phyloP scores from a whole-genome alignment of 106 monocot species.

The Dioscorea dumetorum region DNA sequence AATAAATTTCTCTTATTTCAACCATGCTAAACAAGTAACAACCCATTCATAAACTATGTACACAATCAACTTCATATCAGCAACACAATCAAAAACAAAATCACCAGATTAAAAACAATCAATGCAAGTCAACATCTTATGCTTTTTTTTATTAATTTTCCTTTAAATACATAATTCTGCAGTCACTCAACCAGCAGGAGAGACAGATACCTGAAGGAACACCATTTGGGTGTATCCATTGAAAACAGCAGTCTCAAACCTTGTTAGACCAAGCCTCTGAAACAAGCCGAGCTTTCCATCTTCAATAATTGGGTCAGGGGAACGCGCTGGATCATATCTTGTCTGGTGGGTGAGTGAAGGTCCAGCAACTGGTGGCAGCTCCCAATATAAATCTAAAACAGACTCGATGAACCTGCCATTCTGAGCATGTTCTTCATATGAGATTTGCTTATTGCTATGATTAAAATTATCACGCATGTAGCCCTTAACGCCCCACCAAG shows the following conservation, averaged over 20 bases:
- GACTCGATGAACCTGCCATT: conserved; percentile 76
- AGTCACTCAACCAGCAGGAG: not conserved
- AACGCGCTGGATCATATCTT: conserved; percentile 69
- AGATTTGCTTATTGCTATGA: conserved; percentile 49
- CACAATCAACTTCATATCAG: too few relatives aligned
- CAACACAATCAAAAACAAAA: too few relatives aligned
- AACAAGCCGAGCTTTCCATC: conserved; percentile 49
- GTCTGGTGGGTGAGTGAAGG: conserved; percentile 71
- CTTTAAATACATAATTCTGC: too few relatives aligned
- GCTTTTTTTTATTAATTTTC: too few relatives aligned
- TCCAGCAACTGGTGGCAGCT: conserved; percentile 60
- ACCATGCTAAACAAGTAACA: too few relatives aligned
- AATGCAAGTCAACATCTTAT: too few relatives aligned
- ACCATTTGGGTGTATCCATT: conserved; percentile 86
- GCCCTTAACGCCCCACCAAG: conserved; percentile 74
- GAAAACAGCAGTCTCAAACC: conserved; percentile 43
- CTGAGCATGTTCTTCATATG: conserved; percentile 65
- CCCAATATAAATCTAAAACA: conserved; percentile 67
- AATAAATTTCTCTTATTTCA: too few relatives aligned
- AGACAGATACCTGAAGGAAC: conserved; percentile 44
- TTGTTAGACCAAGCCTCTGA: conserved; percentile 35
- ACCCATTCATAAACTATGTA: too few relatives aligned
- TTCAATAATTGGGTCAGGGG: conserved; percentile 49
- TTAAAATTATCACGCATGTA: conserved; percentile 62
- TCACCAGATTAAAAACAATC: too few relatives aligned